Base-by-base conservation (phyloP, 768 basidiomycete genomes). In the Austroboletus eburneus region DNA sequence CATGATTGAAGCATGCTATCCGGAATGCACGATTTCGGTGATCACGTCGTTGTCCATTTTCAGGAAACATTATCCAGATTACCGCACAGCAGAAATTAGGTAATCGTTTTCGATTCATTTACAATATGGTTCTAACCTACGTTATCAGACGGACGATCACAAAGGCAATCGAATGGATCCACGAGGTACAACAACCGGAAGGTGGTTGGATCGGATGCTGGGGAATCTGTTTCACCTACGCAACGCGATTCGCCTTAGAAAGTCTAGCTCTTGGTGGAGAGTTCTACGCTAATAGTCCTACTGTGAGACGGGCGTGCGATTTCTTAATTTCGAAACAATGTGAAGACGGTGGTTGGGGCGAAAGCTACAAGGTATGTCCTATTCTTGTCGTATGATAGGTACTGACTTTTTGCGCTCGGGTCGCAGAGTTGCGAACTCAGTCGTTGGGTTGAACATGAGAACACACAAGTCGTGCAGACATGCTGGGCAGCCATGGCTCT, bases 161-260 rank as follows among this genome's bases (percentile, higher is more conserved):
- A 38, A 62, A 61, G 1, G 93, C 93, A 0, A 87, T 97, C 52
- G 56, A 72, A 37, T 99, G 86, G 68, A 78, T 98, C 22, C 92
- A 96, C 61, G 58, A 64, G 1, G 77, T 76, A 2, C 96, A 99
- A 63, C 76, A 77, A 36, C 77, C 83, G 0, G 88, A 92, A 61
- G 93, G 95, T 3, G 88, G 85, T 21, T 99, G 95, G 94, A 78
- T 90, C 43, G 95, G 95, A 23, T 89, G 85, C 5, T 97, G 95
- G 95, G 94, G 89, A 22, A 94, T 93, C 57, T 98, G 94, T 68
- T 96, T 97, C 72, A 97, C 93, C 2, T 99, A 99, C 62, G 95
- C 95, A 7, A 93, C 88, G 3, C 91, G 92, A 72, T 99, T 99
- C 59, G 92, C 94, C 2, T 74, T 95, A 36, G 96, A 99, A 64